These are phyloP conservation scores for Flagelloscypha sp. DNA, from an alignment of 768 basidiomycete genomes.

Conservation along the genomic window DNA sequence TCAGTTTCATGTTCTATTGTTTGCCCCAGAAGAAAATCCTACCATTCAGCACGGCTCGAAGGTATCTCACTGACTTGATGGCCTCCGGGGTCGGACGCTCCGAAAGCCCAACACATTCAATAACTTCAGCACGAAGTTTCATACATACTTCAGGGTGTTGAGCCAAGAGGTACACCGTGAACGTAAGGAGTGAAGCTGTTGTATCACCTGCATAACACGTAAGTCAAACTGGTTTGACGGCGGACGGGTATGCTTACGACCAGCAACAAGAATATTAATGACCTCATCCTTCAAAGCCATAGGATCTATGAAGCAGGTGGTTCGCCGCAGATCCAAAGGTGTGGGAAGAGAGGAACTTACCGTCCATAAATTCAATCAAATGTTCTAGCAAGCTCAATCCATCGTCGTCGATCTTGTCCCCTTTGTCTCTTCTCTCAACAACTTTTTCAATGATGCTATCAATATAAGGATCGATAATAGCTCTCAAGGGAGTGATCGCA, in stretches of 20 bases:
- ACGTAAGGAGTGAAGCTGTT: constrained; percentile 28
- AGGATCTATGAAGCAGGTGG: constrained; percentile 18
- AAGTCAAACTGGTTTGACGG: too few species aligned
- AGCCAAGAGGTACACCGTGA: constrained; percentile 28
- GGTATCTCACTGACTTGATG: constrained; percentile 19
- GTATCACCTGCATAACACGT: constrained; percentile 14
- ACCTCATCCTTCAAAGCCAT: constrained; percentile 41
- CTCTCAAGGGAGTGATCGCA: constrained; percentile 34
- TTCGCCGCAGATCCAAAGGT: neutral
- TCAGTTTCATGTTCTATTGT: neutral
- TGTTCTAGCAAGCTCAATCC: constrained; percentile 42
- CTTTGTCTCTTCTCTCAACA: constrained; percentile 26
- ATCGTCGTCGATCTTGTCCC: constrained; percentile 29
- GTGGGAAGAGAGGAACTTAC: constrained; percentile 10
- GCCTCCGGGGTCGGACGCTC: constrained; percentile 23
- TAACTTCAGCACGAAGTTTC: constrained; percentile 31
- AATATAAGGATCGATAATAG: constrained; percentile 40
- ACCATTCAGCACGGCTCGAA: constrained; percentile 21
- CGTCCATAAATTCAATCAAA: constrained; percentile 44
- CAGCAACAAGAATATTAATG: constrained; percentile 48
- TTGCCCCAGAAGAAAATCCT: constrained; percentile 1
- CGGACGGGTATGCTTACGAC: constrained; percentile 33
- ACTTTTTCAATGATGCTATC: constrained; percentile 46
- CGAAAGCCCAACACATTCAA: constrained; percentile 32
- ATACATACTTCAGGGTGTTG: constrained; percentile 27